Percentiles rank a stretch among this genome's conserved stretches.
Conservation (phyloP, 257 asterid species). For the Capsicum baccatum region DNA sequence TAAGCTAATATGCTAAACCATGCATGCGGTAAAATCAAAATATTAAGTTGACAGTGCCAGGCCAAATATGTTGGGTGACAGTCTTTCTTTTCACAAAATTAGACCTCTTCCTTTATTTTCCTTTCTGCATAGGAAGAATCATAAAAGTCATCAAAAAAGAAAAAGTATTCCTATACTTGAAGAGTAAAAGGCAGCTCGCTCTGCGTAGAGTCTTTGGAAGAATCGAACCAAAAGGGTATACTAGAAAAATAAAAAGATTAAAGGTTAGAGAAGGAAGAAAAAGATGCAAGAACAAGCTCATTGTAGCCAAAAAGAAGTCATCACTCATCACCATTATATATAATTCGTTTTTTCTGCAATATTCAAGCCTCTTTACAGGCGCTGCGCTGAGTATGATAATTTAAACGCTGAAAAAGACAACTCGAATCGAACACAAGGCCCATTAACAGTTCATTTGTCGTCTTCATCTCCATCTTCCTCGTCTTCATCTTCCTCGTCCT, state of each 20-base stretch:
- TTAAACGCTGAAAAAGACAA: background rate
- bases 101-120: background rate
- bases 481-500: background rate
- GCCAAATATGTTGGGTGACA: background rate
- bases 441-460: background rate
- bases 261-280: background rate
- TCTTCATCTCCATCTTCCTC: background rate
- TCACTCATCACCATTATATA: constrained; percentile 17
- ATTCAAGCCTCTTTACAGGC: background rate
- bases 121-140: background rate
- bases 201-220: too few species aligned
- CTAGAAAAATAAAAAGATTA: background rate
- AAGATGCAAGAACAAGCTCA: background rate
- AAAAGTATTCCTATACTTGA: background rate
- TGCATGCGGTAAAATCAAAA: too few species aligned
- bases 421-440: background rate
- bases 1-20: too few species aligned
- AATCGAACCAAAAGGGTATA: too few species aligned
- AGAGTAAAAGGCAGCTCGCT: too few species aligned
- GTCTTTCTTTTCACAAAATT: background rate
- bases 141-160: background rate
- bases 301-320: background rate
- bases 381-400: background rate
- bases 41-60: background rate
- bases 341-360: constrained; percentile 17